phyloP scores from a whole-genome alignment of 2,329 filamentous ascomycete species.

The Hypoxylon rubiginosum region DNA sequence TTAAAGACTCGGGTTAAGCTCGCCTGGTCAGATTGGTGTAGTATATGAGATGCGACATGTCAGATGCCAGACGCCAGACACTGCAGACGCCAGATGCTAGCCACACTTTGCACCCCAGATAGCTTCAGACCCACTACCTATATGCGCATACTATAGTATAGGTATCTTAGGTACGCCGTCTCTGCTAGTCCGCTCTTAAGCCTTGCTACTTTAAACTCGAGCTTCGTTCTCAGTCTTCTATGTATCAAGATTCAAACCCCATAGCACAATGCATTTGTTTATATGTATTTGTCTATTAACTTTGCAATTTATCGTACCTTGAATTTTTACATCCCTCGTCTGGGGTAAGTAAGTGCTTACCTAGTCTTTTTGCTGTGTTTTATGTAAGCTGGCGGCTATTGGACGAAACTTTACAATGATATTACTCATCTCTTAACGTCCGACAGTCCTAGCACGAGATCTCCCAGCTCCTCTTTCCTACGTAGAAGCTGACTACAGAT shows the following conservation, averaged over 20 bases:
- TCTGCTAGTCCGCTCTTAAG: not conserved
- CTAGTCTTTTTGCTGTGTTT: not conserved
- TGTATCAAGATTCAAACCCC: not conserved
- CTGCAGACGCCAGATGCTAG: not conserved
- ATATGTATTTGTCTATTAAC: not conserved
- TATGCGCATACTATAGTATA: too few relatives aligned
- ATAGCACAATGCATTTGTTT: not conserved
- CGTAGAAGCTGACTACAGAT: not conserved
- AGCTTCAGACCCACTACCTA: not conserved
- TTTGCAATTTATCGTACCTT: too few relatives aligned
- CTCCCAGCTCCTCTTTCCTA: not conserved
- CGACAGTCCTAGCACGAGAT: not conserved
- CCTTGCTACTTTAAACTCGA: not conserved
- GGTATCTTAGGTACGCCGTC: too few relatives aligned
- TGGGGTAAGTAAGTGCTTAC: not conserved
- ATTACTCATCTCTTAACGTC: not conserved
- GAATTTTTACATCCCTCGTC: too few relatives aligned
- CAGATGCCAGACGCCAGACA: not conserved
- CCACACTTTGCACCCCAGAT: not conserved
- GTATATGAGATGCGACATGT: constrained; percentile 1
- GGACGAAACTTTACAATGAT: not conserved
- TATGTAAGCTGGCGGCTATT: not conserved
- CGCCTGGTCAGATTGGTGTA: too few relatives aligned
- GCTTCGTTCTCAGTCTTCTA: not conserved
- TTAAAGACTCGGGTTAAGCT: too few relatives aligned